Evolutionary conservation across 78 protist genomes (phyloP).

Genomic region (Guillardia theta): DNA sequence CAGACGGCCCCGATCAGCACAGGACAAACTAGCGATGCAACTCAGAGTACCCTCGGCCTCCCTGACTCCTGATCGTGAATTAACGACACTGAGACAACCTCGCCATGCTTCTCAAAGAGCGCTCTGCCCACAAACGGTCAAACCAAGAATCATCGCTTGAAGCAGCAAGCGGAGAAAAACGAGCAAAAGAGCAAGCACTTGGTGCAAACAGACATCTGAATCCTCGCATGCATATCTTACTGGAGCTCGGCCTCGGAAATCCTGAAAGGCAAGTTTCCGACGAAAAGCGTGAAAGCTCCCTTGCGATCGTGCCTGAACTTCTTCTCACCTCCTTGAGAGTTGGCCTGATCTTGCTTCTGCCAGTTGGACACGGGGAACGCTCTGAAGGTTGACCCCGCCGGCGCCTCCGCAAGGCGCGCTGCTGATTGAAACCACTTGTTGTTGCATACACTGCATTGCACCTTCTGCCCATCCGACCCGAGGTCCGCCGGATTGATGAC

Average conservation of each 20-base stretch:
- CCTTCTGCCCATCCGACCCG: not conserved
- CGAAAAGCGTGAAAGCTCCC: not conserved
- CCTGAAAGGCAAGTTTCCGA: not conserved
- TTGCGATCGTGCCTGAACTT: not conserved
- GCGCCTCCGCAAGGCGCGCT: not conserved
- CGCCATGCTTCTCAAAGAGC: not conserved
- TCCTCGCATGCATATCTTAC: too few species aligned
- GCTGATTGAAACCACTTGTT: not conserved
- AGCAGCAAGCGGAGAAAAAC: too few species aligned
- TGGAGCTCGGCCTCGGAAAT: not conserved
- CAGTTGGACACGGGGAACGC: not conserved
- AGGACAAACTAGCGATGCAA: too few species aligned
- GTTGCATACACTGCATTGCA: not conserved
- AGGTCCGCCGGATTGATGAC: not conserved
- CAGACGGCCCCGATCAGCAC: not conserved
- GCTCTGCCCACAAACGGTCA: too few species aligned
- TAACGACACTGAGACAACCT: not conserved
- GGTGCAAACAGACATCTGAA: too few species aligned
- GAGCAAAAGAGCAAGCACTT: too few species aligned
- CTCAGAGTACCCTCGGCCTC: not conserved
- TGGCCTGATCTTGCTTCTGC: not conserved
- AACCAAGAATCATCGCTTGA: too few species aligned
- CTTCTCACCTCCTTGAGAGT: not conserved
- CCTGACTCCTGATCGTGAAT: not conserved
- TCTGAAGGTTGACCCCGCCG: not conserved